phyloP scores from a whole-genome alignment of 345 rosid genomes.

The Luvunga scandens region DNA sequence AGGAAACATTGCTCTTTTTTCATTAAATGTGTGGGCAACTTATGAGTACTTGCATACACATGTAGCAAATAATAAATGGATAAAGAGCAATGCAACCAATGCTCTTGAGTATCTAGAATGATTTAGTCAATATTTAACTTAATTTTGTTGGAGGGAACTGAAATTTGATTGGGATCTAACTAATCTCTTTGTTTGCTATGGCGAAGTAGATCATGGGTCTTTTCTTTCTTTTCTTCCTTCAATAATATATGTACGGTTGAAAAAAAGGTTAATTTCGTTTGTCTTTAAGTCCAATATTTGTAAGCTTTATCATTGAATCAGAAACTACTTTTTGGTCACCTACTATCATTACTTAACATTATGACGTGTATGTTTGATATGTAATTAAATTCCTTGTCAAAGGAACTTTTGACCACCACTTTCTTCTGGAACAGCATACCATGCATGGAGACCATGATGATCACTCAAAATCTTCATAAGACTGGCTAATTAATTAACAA shows the following conservation, averaged over 20 bases:
- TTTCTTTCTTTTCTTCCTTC: too few species aligned
- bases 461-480: background rate
- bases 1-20: too few species aligned
- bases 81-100: too few species aligned
- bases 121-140: constrained; percentile 17
- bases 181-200: constrained; percentile 26
- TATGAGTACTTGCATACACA: too few species aligned
- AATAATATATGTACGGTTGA: background rate
- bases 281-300: background rate
- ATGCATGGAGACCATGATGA: background rate
- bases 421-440: constrained; percentile 4
- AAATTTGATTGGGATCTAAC: constrained; percentile 5
- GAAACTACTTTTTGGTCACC: constrained; percentile 33
- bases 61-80: too few species aligned
- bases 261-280: background rate
- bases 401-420: constrained; percentile 31
- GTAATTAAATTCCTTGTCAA: constrained; percentile 15
- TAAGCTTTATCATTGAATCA: constrained; percentile 8
- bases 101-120: background rate
- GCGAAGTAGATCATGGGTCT: constrained; percentile 9
- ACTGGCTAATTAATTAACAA: background rate
- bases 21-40: too few species aligned
- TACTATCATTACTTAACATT: constrained; percentile 23
- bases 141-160: constrained; percentile 4
- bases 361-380: background rate